A percentile compares a stretch with the other conserved stretches of the same genome.
Conservation (phyloP, 2,329 filamentous ascomycete genomes). For the Berkeleyomyces rouxiae region DNA sequence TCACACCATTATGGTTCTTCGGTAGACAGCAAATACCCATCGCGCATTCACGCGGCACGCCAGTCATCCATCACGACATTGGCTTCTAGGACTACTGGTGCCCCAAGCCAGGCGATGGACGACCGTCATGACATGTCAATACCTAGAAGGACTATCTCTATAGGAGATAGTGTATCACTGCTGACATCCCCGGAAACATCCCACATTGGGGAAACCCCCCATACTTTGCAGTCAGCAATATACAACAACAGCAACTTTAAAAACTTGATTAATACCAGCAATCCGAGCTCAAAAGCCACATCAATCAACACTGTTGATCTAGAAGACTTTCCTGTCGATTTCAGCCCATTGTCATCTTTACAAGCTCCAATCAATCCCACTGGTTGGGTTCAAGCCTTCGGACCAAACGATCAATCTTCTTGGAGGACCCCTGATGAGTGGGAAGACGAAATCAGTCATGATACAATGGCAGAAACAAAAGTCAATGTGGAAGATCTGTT, state of each 20-base stretch:
- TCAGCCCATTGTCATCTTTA: neutral
- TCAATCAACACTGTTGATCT: neutral
- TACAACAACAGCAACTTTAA: neutral
- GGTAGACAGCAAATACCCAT: conserved; percentile 18
- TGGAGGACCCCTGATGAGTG: conserved; percentile 25
- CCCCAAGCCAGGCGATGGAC: conserved; percentile 16
- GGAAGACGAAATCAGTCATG: conserved; percentile 16
- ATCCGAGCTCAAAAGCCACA: neutral
- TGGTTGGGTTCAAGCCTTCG: conserved; percentile 10
- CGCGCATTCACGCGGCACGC: conserved; percentile 25
- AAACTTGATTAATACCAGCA: neutral
- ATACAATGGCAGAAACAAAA: neutral
- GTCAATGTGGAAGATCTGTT: conserved; percentile 10
- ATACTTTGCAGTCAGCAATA: neutral
- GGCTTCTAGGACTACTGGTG: conserved; percentile 24
- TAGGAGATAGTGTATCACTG: neutral
- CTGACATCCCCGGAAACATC: conserved; percentile 10
- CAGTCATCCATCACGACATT: conserved; percentile 28
- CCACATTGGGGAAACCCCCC: neutral
- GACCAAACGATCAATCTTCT: conserved; percentile 5
- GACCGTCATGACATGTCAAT: neutral
- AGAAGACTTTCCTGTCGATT: conserved; percentile 8
- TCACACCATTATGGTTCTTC: conserved; percentile 11
- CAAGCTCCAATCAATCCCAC: neutral
- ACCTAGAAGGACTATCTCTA: neutral